These are phyloP conservation scores for Beauveria varroae DNA, from an alignment of 2,329 filamentous ascomycete genomes.

Conservation along the genomic window DNA sequence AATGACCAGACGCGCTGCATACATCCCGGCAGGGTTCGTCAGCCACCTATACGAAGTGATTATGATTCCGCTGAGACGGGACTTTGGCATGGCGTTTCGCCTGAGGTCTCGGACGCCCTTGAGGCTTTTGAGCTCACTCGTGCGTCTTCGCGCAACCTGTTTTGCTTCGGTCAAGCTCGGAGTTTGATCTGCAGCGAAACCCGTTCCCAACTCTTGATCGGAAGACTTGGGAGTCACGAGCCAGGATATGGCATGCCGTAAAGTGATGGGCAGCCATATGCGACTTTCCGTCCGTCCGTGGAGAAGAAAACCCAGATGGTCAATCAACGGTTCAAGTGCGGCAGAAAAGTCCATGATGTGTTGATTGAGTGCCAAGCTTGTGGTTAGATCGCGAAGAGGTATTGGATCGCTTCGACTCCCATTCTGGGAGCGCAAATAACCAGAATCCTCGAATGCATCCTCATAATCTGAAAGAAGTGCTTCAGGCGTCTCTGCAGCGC, in stretches of 20 bases:
- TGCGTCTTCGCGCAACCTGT: background rate
- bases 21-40: conserved; percentile 35
- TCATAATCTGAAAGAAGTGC: conserved; percentile 30
- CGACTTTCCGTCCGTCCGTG: conserved; percentile 25
- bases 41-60: conserved; percentile 31
- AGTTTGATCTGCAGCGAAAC: background rate
- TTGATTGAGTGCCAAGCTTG: conserved; percentile 40
- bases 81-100: background rate
- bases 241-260: conserved; percentile 34
- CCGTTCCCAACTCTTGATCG: background rate
- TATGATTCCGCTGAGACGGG: conserved; percentile 16
- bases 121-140: background rate
- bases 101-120: background rate
- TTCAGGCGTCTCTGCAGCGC: conserved; percentile 28
- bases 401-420: conserved; percentile 17
- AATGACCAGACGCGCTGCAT: conserved; percentile 38
- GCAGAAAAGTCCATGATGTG: conserved; percentile 22
- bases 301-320: conserved; percentile 28
- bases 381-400: conserved; percentile 30
- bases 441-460: conserved; percentile 33
- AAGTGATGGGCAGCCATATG: conserved; percentile 34
- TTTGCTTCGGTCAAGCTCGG: background rate
- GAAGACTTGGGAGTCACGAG: conserved; percentile 18
- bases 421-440: conserved; percentile 18
- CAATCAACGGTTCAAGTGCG: conserved; percentile 27